Evolutionary conservation across 2,329 filamentous ascomycete genomes (phyloP).

Genomic region (Alternaria longipes): DNA sequence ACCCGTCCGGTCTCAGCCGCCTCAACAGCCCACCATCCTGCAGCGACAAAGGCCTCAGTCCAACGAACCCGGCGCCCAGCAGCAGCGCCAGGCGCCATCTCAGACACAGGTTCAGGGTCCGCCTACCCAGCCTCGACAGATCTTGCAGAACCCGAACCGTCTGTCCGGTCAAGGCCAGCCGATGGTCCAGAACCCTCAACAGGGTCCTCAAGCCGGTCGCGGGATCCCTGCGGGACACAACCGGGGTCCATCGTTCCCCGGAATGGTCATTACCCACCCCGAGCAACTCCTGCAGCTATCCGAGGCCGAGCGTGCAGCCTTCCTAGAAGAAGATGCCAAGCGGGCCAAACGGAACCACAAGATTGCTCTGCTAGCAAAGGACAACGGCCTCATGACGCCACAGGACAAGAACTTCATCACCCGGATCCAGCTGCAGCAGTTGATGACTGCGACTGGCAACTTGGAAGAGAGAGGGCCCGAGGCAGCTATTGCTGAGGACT

Average conservation of each 20-base stretch:
- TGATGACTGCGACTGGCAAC: conserved; percentile 91
- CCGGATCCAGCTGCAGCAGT: conserved; percentile 93
- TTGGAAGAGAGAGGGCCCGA: conserved; percentile 82
- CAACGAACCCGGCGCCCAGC: conserved; percentile 33
- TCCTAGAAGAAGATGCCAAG: conserved; percentile 90
- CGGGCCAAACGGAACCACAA: conserved; percentile 98
- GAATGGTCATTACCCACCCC: conserved; percentile 70
- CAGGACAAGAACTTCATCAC: conserved; percentile 99
- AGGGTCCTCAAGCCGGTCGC: conserved; percentile 41
- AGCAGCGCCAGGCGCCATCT: conserved; percentile 37
- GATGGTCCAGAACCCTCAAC: conserved; percentile 39
- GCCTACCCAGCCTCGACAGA: conserved; percentile 69
- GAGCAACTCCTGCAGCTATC: conserved; percentile 79
- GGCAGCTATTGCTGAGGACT: conserved; percentile 86
- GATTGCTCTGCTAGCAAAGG: conserved; percentile 90
- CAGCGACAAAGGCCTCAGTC: conserved; percentile 45
- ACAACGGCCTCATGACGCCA: conserved; percentile 97
- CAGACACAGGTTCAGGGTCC: conserved; percentile 54
- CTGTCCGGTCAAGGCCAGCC: conserved; percentile 57
- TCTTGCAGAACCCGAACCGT: conserved; percentile 80
- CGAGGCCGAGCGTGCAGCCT: conserved; percentile 83
- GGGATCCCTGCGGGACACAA: conserved; percentile 48
- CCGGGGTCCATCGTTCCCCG: conserved; percentile 60
- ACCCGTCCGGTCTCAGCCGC: conserved; percentile 37
- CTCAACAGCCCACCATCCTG: conserved; percentile 47